These are phyloP conservation scores for Eucalyptus lansdowneana DNA, from an alignment of 345 rosid genomes.

Conservation along the genomic window DNA sequence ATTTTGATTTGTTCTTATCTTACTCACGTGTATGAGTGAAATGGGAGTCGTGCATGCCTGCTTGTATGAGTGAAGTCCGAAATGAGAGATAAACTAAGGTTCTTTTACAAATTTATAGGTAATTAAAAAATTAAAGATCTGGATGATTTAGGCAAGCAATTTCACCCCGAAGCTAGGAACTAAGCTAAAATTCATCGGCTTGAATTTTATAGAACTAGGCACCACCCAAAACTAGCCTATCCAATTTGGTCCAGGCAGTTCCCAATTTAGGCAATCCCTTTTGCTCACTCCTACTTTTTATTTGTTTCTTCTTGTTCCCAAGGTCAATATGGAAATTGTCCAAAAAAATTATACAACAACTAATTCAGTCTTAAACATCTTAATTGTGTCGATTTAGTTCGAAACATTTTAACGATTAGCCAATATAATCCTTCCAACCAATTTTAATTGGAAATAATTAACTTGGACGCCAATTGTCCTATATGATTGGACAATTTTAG, in stretches of 20 bases:
- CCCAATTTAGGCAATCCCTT: too few species aligned
- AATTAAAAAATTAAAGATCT: too few species aligned
- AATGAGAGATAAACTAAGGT: too few species aligned
- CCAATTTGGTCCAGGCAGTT: too few species aligned
- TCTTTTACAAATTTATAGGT: background rate
- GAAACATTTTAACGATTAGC: background rate
- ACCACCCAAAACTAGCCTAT: too few species aligned
- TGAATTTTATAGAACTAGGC: too few species aligned
- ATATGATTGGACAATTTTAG: background rate
- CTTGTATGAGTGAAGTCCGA: background rate
- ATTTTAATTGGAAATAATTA: background rate
- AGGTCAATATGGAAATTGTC: background rate
- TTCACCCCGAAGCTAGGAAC: background rate
- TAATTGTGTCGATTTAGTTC: background rate
- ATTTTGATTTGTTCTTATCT: background rate
- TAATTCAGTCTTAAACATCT: background rate
- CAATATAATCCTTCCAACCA: background rate
- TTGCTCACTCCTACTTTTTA: too few species aligned
- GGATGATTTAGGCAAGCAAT: rapidly evolving
- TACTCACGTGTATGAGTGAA: background rate
- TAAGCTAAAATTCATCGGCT: background rate
- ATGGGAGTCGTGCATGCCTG: background rate
- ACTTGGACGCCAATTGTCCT: rapidly evolving
- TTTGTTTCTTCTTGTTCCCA: background rate
- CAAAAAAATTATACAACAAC: background rate